Evolutionary conservation across 2,329 filamentous ascomycete species (phyloP), one percentile per base, ranked within the genome.

Genomic region (Thelonectria blattea): DNA sequence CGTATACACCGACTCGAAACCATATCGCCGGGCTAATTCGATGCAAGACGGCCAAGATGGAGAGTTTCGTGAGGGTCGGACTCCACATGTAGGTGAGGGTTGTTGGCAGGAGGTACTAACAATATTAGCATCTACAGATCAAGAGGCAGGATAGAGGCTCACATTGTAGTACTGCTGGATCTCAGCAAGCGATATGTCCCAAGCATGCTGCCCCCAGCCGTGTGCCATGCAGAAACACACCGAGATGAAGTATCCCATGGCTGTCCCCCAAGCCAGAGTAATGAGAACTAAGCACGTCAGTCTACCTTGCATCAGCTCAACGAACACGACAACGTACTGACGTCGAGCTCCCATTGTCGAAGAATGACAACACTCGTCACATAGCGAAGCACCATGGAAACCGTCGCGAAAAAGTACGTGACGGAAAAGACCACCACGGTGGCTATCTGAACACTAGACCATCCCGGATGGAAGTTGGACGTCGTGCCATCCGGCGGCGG

Each of bases 11-110:
- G 9, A 49, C 24, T 42, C 47, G 59, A 43, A 51, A 62, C 39
- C 24, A 39, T 15, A 15, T n/a, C 3, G 46, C 45, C 8, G 55
- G 55, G 17, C 48, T 51, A 32, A 62, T 62, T 4, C 51, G 55
- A 34, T 48, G 27, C 2, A 62, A 30, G 9, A 58, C 55, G 11
- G 41, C 27, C 34, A 62, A n/a, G 30, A 62, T 62, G 17, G 59
- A 46, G 9, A 62, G 51, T 12, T 62, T 62, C 2, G 59, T 62
- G 11, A 62, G 41, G 27, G 55, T 55, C 11, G 59, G 59, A 9
- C 55, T 37, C 59, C 55, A 58, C 51, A 62, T 58, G 55, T 62
- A 61, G 6, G 51, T 54, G 5, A 58, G 14, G 10, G 59, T 61
- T 39, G 47, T 61, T 4, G 59, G 59, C 3, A 57, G 27, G 2